Evolutionary conservation across 345 rosid species (phyloP).

Genomic region (Nephelium lappaceum): DNA sequence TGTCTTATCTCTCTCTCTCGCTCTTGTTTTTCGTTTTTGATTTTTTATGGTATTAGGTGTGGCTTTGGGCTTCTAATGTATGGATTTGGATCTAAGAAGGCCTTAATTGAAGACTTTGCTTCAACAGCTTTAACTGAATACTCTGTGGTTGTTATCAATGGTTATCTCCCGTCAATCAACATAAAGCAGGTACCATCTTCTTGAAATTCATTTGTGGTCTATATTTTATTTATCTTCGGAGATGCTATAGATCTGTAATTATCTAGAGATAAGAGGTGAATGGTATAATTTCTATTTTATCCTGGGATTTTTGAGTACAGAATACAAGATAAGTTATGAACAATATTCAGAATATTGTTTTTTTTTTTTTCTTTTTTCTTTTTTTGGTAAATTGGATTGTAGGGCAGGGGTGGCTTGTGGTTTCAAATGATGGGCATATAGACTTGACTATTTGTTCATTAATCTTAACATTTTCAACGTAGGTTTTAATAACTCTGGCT

Average conservation of each 20-base stretch:
- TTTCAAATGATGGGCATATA: neutral
- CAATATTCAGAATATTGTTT: no score
- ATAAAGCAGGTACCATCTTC: constrained; percentile 67
- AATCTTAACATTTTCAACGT: constrained; percentile 11
- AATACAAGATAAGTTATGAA: neutral
- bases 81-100: constrained; percentile 94
- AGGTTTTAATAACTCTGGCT: constrained; percentile 68
- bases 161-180: constrained; percentile 80
- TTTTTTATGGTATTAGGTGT: constrained; percentile 46
- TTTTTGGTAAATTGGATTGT: neutral
- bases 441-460: constrained; percentile 9
- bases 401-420: neutral
- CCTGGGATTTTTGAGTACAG: neutral
- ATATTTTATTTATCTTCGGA: neutral
- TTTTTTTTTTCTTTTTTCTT: no score
- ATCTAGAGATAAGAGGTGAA: neutral
- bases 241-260: neutral
- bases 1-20: neutral
- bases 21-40: neutral
- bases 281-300: neutral
- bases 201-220: neutral
- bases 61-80: constrained; percentile 91
- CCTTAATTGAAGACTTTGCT: constrained; percentile 83
- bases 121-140: constrained; percentile 67
- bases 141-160: constrained; percentile 84